A percentile compares a stretch with the other conserved stretches of the same genome.
phyloP scores from a whole-genome alignment of 495 filamentous ascomycete genomes.

The Lasiosphaeris hirsuta region DNA sequence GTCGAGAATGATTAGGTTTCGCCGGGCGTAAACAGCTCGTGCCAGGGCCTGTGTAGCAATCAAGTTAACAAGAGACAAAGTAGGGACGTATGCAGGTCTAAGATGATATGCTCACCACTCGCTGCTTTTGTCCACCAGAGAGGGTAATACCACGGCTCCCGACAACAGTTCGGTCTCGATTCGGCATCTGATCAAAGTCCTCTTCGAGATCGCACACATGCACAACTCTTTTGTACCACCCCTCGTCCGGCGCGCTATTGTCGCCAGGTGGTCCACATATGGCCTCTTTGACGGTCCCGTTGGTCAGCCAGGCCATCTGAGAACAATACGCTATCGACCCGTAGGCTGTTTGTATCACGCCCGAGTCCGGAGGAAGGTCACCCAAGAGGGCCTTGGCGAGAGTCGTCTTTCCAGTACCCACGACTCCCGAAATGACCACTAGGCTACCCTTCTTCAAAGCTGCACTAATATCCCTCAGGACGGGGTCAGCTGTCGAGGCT shows the following conservation, averaged over 20 bases:
- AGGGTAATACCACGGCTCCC: constrained; percentile 63
- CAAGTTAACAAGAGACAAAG: background rate
- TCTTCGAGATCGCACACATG: constrained; percentile 55
- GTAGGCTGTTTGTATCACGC: constrained; percentile 30
- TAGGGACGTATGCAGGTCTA: too few relatives aligned
- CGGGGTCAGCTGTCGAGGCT: constrained; percentile 7
- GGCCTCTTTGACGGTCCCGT: constrained; percentile 37
- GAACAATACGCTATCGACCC: constrained; percentile 28
- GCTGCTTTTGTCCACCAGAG: constrained; percentile 65
- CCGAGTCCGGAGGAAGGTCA: constrained; percentile 41
- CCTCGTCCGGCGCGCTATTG: constrained; percentile 32
- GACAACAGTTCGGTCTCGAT: constrained; percentile 56
- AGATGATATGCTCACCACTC: constrained; percentile 52
- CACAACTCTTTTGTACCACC: constrained; percentile 56
- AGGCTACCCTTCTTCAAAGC: constrained; percentile 18
- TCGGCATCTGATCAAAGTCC: constrained; percentile 54
- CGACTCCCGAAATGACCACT: constrained; percentile 31
- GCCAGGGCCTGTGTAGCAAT: constrained; percentile 33
- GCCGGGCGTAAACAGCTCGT: constrained; percentile 35
- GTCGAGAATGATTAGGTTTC: constrained; percentile 31
- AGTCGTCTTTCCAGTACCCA: constrained; percentile 41
- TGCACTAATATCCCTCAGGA: constrained; percentile 20
- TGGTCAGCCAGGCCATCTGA: constrained; percentile 37
- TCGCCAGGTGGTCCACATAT: constrained; percentile 30
- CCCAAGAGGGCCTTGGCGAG: constrained; percentile 33